Evolutionary conservation across 1,284 basidiomycete species (phyloP).

Genomic region (Sanghuangporus weigelae): DNA sequence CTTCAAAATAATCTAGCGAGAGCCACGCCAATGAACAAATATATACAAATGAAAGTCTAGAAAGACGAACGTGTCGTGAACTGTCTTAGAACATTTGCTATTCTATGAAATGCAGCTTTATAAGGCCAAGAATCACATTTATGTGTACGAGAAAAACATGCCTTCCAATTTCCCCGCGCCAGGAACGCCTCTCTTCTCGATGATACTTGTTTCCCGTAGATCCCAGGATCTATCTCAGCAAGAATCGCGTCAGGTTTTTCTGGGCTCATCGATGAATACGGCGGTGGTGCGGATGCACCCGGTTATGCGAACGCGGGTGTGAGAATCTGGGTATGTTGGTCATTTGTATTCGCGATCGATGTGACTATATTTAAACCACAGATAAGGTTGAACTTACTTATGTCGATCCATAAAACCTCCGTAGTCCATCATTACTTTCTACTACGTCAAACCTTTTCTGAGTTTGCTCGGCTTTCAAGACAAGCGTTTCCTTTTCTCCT

Average conservation of each 20-base stretch:
- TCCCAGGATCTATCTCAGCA: slow-evolving; percentile 73
- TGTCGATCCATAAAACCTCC: slow-evolving; percentile 67
- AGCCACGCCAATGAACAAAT: no score
- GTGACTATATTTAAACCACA: background rate
- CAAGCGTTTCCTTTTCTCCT: slow-evolving; percentile 48
- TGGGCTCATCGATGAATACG: slow-evolving; percentile 58
- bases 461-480: slow-evolving; percentile 52
- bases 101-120: slow-evolving; percentile 30
- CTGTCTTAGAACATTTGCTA: slow-evolving; percentile 55
- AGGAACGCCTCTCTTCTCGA: slow-evolving; percentile 65
- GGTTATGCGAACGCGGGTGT: slow-evolving; percentile 70
- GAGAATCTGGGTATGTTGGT: slow-evolving; percentile 65
- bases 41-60: slow-evolving; percentile 6
- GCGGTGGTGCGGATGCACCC: slow-evolving; percentile 42
- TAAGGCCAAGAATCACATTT: background rate
- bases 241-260: slow-evolving; percentile 66
- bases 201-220: slow-evolving; percentile 63
- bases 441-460: slow-evolving; percentile 56
- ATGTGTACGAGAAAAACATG: slow-evolving; percentile 24
- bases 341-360: slow-evolving; percentile 43
- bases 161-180: slow-evolving; percentile 65
- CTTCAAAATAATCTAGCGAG: slow-evolving; percentile 43
- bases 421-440: slow-evolving; percentile 64
- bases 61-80: slow-evolving; percentile 58
- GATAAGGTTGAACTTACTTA: slow-evolving; percentile 31